These are phyloP conservation scores for Diaporthe australafricana DNA, from an alignment of 2,329 filamentous ascomycete genomes.

Conservation along the genomic window DNA sequence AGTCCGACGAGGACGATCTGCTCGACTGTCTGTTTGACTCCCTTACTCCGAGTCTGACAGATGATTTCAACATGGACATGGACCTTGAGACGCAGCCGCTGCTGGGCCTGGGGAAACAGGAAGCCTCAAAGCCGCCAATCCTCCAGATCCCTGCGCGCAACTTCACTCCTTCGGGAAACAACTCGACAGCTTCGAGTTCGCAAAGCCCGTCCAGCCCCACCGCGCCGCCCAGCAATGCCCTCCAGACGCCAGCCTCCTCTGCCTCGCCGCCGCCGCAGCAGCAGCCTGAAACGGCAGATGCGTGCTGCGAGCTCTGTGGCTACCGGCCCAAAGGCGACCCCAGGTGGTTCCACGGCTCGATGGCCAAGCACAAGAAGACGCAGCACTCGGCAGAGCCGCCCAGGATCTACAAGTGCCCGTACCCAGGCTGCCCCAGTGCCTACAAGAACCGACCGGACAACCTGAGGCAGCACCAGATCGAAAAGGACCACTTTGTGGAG, in stretches of 20 bases:
- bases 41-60: conserved; percentile 32
- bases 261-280: conserved; percentile 39
- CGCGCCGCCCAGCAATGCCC: conserved; percentile 9
- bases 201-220: conserved; percentile 11
- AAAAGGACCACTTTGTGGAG: conserved; percentile 66
- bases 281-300: conserved; percentile 55
- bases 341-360: conserved; percentile 69
- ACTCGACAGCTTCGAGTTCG: background rate
- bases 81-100: conserved; percentile 30
- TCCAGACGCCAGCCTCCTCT: conserved; percentile 1
- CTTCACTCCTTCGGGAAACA: conserved; percentile 25
- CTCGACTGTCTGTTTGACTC: conserved; percentile 30
- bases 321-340: conserved; percentile 68
- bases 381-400: conserved; percentile 63
- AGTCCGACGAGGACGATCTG: conserved; percentile 27
- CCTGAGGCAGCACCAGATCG: conserved; percentile 66
- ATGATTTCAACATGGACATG: conserved; percentile 25
- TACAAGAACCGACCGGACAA: conserved; percentile 69
- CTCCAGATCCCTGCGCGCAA: background rate
- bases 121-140: background rate
- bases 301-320: conserved; percentile 63
- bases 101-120: background rate
- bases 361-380: conserved; percentile 68
- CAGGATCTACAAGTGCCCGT: conserved; percentile 64
- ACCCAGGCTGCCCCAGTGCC: conserved; percentile 64